Conservation (phyloP, 1,284 basidiomycete genomes). For the Xanthoconium separans region DNA sequence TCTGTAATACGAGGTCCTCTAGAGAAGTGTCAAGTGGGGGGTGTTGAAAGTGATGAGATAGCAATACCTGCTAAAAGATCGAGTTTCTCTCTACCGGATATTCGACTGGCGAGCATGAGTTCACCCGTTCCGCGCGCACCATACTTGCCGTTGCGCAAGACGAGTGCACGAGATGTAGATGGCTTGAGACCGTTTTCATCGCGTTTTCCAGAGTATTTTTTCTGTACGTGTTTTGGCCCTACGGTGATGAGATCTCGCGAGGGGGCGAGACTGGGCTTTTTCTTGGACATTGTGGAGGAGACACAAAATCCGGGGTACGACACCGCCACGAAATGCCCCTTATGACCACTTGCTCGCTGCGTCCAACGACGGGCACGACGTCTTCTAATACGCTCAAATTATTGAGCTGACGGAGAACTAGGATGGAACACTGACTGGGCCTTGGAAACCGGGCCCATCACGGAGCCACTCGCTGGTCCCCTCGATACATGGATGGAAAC, state of each 20-base stretch:
- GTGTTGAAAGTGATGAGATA: neutral
- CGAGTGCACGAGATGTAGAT: slow-evolving; percentile 65
- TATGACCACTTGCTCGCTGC: no score
- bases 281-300: slow-evolving; percentile 29
- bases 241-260: slow-evolving; percentile 48
- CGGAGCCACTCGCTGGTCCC: no score
- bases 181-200: slow-evolving; percentile 53
- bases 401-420: no score
- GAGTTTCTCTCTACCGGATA: slow-evolving; percentile 74
- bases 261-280: slow-evolving; percentile 20
- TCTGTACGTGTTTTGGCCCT: slow-evolving; percentile 53
- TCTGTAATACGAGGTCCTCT: slow-evolving; percentile 65
- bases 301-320: neutral
- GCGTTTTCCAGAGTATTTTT: slow-evolving; percentile 39
- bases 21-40: slow-evolving; percentile 10
- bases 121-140: slow-evolving; percentile 70
- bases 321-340: slow-evolving; percentile 1
- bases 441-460: no score
- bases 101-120: slow-evolving; percentile 51
- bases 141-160: slow-evolving; percentile 71
- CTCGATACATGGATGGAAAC: no score
- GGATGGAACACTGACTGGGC: no score
- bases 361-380: no score
- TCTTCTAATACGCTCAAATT: no score
- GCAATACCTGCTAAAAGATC: slow-evolving; percentile 68